Conservation (phyloP, 352 stramenopile species). For the Phytopythium mirpurense region DNA sequence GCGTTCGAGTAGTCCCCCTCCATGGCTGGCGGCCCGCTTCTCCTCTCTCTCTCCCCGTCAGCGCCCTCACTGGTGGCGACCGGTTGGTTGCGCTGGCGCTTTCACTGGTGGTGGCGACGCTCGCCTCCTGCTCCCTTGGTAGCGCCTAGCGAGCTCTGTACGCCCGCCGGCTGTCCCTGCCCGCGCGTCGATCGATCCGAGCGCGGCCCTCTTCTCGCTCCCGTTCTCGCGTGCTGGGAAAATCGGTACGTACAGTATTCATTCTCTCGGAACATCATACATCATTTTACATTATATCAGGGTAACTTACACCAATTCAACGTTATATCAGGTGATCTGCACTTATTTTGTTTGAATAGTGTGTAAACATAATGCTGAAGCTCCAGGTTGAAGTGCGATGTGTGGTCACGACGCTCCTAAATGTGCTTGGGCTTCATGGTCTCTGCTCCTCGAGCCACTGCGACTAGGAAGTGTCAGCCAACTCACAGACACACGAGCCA, state of each 20-base stretch:
- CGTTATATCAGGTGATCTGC: too few species aligned
- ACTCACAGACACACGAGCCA: slow-evolving; percentile 1
- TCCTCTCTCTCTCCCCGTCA: not conserved
- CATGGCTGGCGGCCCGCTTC: slow-evolving; percentile 19
- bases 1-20: slow-evolving; percentile 71
- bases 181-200: not conserved
- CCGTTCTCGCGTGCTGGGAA: not conserved
- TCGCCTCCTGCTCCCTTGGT: not conserved
- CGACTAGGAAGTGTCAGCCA: not conserved
- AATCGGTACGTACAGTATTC: too few species aligned
- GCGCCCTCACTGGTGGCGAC: not conserved
- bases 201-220: not conserved
- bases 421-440: not conserved
- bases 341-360: too few species aligned
- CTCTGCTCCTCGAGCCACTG: not conserved
- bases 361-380: too few species aligned
- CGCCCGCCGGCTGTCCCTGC: not conserved
- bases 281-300: too few species aligned
- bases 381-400: not conserved
- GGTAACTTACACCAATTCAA: too few species aligned
- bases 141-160: not conserved
- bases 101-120: not conserved
- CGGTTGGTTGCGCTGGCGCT: not conserved
- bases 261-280: not conserved
- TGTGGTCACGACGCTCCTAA: not conserved